Percentiles rank a stretch among this genome's conserved stretches.
These are phyloP conservation scores for Agrocybe pediades DNA, from an alignment of 768 basidiomycete species.

Conservation along the genomic window DNA sequence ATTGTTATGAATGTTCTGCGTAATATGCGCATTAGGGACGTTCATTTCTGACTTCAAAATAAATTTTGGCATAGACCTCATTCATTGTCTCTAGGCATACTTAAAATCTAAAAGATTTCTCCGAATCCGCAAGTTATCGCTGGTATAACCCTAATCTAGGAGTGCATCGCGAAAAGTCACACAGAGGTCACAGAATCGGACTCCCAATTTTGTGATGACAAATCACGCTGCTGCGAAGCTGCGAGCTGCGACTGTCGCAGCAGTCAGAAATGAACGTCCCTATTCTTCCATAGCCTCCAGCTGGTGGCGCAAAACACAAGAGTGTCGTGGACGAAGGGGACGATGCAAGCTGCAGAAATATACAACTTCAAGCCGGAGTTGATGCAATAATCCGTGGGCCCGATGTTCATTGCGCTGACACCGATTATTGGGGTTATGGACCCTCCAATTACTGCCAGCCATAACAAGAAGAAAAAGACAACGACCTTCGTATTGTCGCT, in stretches of 20 bases:
- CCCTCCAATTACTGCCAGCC: constrained; percentile 8
- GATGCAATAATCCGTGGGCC: constrained; percentile 25
- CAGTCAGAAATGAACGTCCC: too few species aligned
- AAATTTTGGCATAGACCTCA: too few species aligned
- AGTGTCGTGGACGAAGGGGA: constrained; percentile 27
- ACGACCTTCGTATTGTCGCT: constrained; percentile 1
- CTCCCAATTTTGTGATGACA: too few species aligned
- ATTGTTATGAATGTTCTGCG: constrained; percentile 3
- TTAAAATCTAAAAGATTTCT: too few species aligned
- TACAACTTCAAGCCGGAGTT: constrained; percentile 15
- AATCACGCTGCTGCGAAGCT: too few species aligned
- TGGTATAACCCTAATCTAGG: too few species aligned
- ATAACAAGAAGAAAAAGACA: constrained; percentile 7
- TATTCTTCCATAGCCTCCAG: constrained; percentile 22
- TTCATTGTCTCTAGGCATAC: too few species aligned
- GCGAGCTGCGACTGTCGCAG: too few species aligned
- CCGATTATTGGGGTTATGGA: constrained; percentile 24
- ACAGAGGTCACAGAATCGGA: too few species aligned
- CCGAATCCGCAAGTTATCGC: too few species aligned
- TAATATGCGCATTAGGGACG: constrained; percentile 7
- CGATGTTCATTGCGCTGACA: constrained; percentile 17
- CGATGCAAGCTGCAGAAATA: constrained; percentile 19
- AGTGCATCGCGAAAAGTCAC: too few species aligned
- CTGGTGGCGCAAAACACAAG: constrained; percentile 32
- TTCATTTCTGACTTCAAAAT: too few species aligned